Evolutionary conservation across 805 yeast genomes (phyloP), one percentile per base, ranked within the genome.

Genomic region (Spathaspora girioi): DNA sequence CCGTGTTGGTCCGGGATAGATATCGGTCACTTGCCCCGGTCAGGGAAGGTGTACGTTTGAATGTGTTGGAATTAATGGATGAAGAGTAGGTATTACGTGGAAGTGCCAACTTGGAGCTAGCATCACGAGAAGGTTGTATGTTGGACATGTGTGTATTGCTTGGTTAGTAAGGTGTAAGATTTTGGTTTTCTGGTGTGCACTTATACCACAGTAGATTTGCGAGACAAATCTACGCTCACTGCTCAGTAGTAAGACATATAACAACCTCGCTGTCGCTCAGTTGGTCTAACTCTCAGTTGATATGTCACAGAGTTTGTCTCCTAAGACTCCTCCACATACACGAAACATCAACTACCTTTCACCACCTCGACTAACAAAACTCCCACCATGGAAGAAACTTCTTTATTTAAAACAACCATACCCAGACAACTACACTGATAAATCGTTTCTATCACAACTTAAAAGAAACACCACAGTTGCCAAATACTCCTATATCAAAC

Each of bases 401-500:
- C 77, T 93, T 11, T 94, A 96, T 86, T 79, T 87, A 32, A 78
- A 80, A 51, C 97, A 92, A 64, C 87, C 87, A 12, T 92, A 84
- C 62, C 96, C 96, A 0, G 99, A 93, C 65, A 94, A 92, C 67
- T 89, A 89, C 68, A 93, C 96, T 1, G 96, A 91, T 63, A 69
- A 72, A 1, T 79, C 91, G 2, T 93, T 93, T 63, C 73, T 92
- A n/a, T 82, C 90, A 2, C 96, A 87, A 63, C 75, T 90, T 53
- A 82, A 82, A 56, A 73, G 94, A 40, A 90, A 90, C 68, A 75
- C 90, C 23, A 84, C 92, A 2, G 94, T 89, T 32, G 79, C 81
- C 18, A 75, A 75, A 48, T 86, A 89, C 64, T 77, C 87, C 1
- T 86, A 79, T 59, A 68, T 76, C 72, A 80, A 82, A 44, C 70